Evolutionary conservation across 345 rosid genomes (phyloP), one percentile per base, ranked within the genome.

Genomic region (Moricandia arvensis): DNA sequence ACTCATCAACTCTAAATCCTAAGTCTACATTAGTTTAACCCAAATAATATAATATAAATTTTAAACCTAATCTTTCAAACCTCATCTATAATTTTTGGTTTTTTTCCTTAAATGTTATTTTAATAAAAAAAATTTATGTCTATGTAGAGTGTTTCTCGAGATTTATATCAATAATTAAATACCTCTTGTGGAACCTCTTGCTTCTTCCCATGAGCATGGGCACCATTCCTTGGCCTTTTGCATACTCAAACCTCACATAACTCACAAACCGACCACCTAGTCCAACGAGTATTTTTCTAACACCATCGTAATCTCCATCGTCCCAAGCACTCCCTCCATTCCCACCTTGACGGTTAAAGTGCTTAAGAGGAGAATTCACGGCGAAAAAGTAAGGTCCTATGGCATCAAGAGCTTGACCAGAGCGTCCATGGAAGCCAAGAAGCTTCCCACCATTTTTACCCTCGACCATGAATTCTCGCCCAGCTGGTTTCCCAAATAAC

Each of bases 201-300:
- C 59, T 0, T 68, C 34, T 60, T 51, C 3, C 79, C 79, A 75
- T 75, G 79, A 49, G 61, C 74, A 68, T 68, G 79, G 74, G 62
- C 62, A 67, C 31, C 33, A 51, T 47, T 75, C 29, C 29, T 7
- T 51, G 55, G 7, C 74, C 79, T 67, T 55, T 70, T 0, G 64
- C 80, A 69, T 76, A 76, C 80, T 76, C 80, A 38, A 76, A 76
- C 51, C 53, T 33, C 1, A 63, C 62, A 37, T 68, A 75, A 49
- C 62, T n/a, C 47, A 70, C 64, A 54, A 1, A 30, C 4, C 27
- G 70, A 69, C 74, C 57, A 51, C 12, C 43, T 62, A 12, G 17
- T 26, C 80, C 24, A 49, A 49, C 10, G 8, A 49, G 55, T 49
- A 49, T 49, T 49, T 49, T 49, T 49, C 24, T 49, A 15, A 49